These are phyloP conservation scores for Psidium guajava DNA, from an alignment of 345 rosid genomes.

Conservation along the genomic window DNA sequence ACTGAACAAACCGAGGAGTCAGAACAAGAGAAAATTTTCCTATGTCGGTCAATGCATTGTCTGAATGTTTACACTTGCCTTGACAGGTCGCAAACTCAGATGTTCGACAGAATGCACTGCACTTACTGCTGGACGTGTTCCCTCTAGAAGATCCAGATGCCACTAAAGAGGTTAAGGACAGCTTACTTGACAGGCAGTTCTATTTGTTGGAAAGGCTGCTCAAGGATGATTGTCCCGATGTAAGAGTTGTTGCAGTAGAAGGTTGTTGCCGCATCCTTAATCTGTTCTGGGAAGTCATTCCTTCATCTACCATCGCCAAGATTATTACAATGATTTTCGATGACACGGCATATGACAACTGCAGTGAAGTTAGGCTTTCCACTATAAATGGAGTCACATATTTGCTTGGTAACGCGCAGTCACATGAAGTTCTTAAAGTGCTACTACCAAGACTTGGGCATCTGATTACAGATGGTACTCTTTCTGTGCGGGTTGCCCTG, in stretches of 20 bases:
- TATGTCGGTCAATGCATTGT: background rate
- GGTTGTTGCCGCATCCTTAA: constrained; percentile 81
- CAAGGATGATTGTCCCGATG: constrained; percentile 77
- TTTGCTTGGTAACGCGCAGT: constrained; percentile 84
- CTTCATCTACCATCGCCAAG: constrained; percentile 74
- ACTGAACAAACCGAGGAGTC: background rate
- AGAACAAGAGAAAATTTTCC: background rate
- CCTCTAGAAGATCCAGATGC: constrained; percentile 94
- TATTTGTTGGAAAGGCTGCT: constrained; percentile 69
- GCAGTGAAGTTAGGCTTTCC: constrained; percentile 80
- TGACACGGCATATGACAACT: constrained; percentile 63
- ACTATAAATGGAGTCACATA: constrained; percentile 66
- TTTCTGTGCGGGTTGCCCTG: constrained; percentile 53
- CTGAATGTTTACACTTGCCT: background rate
- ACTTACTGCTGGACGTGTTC: constrained; percentile 76
- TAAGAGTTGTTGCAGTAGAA: constrained; percentile 91
- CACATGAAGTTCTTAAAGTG: constrained; percentile 87
- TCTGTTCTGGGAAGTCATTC: constrained; percentile 91
- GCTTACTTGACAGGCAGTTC: constrained; percentile 72
- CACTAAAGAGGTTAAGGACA: constrained; percentile 80
- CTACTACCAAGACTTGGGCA: constrained; percentile 70
- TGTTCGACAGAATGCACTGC: constrained; percentile 85
- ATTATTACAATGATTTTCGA: constrained; percentile 45
- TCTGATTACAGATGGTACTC: constrained; percentile 48
- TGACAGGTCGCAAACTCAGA: constrained; percentile 88